A percentile compares a stretch with the other conserved stretches of the same genome.
Conservation (phyloP, 1,284 basidiomycete species). For the Cryptococcus hybrid region DNA sequence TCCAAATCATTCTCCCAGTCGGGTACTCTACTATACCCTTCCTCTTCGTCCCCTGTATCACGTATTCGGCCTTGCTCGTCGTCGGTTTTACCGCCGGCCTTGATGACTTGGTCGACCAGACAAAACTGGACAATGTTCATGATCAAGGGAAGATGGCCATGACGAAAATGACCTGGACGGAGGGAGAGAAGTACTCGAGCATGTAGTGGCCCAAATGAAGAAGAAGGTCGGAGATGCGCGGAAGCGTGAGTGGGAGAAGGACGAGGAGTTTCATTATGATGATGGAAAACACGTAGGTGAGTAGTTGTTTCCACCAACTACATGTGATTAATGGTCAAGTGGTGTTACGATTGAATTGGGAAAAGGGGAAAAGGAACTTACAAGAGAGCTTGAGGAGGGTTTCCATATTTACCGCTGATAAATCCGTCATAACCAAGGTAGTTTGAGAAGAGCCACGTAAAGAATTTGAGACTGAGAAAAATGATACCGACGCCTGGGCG, state of each 20-base stretch:
- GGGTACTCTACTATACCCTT: slow-evolving; percentile 6
- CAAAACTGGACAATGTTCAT: slow-evolving; percentile 82
- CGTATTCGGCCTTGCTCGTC: neutral
- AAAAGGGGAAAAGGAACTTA: slow-evolving; percentile 40
- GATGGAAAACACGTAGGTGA: slow-evolving; percentile 78
- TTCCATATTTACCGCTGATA: slow-evolving; percentile 82
- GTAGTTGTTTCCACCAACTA: slow-evolving; percentile 78
- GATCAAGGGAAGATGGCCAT: slow-evolving; percentile 88
- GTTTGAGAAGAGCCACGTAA: slow-evolving; percentile 67
- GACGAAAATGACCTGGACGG: slow-evolving; percentile 77
- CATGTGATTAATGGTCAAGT: neutral
- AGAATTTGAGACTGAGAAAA: slow-evolving; percentile 69
- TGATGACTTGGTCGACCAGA: slow-evolving; percentile 50
- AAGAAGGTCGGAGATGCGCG: slow-evolving; percentile 64
- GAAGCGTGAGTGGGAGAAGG: slow-evolving; percentile 61
- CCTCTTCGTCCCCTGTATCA: slow-evolving; percentile 1
- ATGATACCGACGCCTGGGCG: slow-evolving; percentile 76
- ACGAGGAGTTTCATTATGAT: slow-evolving; percentile 87
- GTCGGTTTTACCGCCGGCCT: slow-evolving; percentile 29
- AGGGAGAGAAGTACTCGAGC: slow-evolving; percentile 70
- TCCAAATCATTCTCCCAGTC: slow-evolving; percentile 4
- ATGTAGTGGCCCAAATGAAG: slow-evolving; percentile 76
- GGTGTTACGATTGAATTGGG: neutral
- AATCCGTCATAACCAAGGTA: slow-evolving; percentile 70
- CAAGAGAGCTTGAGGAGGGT: slow-evolving; percentile 58